A percentile compares a stretch with the other conserved stretches of the same genome.
Conservation (phyloP, 805 yeast species). For the Starmerella vaccinii region DNA sequence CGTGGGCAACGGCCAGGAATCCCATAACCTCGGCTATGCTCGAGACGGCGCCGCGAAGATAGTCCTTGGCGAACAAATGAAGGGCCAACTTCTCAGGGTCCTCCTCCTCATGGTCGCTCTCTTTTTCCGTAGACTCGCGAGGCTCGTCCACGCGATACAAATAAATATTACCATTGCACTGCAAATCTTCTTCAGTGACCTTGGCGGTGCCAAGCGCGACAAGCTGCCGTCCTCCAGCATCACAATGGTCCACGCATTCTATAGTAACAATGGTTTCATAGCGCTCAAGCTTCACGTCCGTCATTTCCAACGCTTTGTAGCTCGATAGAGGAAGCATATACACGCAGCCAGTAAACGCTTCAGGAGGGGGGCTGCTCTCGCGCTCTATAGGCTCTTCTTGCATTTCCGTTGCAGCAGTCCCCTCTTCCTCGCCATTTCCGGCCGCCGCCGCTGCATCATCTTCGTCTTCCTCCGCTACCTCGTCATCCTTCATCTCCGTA, state of each 20-base stretch:
- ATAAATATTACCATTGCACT: constrained; percentile 61
- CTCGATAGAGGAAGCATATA: constrained; percentile 7
- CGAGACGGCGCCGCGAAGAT: constrained; percentile 74
- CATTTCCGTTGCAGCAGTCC: not conserved
- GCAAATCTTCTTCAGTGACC: constrained; percentile 67
- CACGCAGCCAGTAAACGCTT: constrained; percentile 9
- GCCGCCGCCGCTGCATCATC: too few relatives aligned
- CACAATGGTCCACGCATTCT: constrained; percentile 9
- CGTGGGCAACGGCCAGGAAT: constrained; percentile 71
- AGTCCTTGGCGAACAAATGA: constrained; percentile 39
- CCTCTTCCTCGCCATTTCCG: not conserved
- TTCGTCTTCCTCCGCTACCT: not conserved
- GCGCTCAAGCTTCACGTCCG: constrained; percentile 1
- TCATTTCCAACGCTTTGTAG: constrained; percentile 2
- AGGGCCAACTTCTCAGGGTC: not conserved
- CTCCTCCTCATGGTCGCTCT: not conserved
- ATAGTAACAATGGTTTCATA: constrained; percentile 17
- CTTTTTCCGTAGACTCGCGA: not conserved
- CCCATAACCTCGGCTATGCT: constrained; percentile 73
- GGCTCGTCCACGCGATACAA: not conserved
- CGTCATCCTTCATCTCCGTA: not conserved
- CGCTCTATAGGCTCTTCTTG: not conserved
- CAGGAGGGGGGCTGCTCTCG: not conserved
- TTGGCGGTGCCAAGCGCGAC: constrained; percentile 71
- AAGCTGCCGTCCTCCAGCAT: constrained; percentile 41